Evolutionary conservation across 768 basidiomycete species (phyloP), one percentile per base, ranked within the genome.

Genomic region (Hericium rajendrae): DNA sequence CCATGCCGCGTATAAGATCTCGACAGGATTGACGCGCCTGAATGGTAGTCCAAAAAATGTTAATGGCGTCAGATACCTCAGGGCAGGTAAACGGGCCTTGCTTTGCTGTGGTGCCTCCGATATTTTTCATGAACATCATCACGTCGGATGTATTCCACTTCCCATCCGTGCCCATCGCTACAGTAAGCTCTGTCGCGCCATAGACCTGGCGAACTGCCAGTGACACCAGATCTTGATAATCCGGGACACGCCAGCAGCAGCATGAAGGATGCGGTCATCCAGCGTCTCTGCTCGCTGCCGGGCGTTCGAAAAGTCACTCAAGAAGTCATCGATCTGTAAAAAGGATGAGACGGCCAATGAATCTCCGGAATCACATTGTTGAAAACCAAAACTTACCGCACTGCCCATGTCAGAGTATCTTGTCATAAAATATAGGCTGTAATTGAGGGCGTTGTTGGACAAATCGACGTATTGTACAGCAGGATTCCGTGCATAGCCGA

Each of bases 41-140:
- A 38, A 10, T 8, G 32, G 32, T 8, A 32, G 32, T 32, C 13
- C 13, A 8, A 18, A 18, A 4, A n/a, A 6, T n/a, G 9, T 20
- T 6, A n/a, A 46, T n/a, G 12, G 6, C 13, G 15, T n/a, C n/a
- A n/a, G 16, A 46, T 46, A 20, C 9, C n/a, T 57, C 12, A 57
- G 51, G 12, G 18, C 6, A 11, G 12, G 22, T 13, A 20, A 38
- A 4, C 32, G 38, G 18, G 55, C 55, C 38, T 38, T 38, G 60
- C 59, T 24, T 24, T 28, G 38, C 16, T 22, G 43, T 48, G 8
- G 26, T 15, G 5, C 38, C 5, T 20, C 46, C 59, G 26, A 37
- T 52, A 20, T 60, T 53, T 38, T 55, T 62, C 61, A 62, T 62
- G 59, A 62, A 62, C 61, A 62, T 62, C 56, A 60, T 62, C 6